Percentiles rank a stretch among this genome's conserved stretches.
phyloP scores from a whole-genome alignment of 2,329 filamentous ascomycete genomes.

The Monosporascus sp. region DNA sequence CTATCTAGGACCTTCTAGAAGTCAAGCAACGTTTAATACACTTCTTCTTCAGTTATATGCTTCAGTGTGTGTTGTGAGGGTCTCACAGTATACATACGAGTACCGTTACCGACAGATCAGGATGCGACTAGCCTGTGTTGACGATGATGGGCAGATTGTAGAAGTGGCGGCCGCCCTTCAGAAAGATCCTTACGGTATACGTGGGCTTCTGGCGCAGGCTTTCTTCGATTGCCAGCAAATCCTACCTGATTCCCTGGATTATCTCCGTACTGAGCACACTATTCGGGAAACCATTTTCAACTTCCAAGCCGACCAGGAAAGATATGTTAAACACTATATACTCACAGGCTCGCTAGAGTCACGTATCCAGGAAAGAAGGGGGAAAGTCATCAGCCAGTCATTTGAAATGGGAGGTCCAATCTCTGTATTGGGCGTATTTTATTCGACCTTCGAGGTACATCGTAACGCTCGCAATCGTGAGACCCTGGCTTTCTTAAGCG shows the following conservation, averaged over 20 bases:
- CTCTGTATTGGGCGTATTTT: conserved; percentile 1
- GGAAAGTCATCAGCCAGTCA: background rate
- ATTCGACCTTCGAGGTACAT: conserved; percentile 5
- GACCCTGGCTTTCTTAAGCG: conserved; percentile 2
- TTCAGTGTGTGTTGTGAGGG: too few relatives aligned
- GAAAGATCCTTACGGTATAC: conserved; percentile 1
- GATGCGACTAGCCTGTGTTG: conserved; percentile 2
- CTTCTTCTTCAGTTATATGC: too few relatives aligned
- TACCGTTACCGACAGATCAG: too few relatives aligned
- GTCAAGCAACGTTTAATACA: too few relatives aligned
- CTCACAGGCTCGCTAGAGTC: background rate
- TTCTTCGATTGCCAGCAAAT: conserved; percentile 4
- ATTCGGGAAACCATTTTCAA: conserved; percentile 2
- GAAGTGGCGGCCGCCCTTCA: conserved; percentile 3
- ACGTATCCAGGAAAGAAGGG: background rate
- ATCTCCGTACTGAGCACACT: conserved; percentile 1
- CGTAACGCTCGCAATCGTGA: conserved; percentile 4
- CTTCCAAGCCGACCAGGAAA: conserved; percentile 1
- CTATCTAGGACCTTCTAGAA: too few relatives aligned
- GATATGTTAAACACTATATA: background rate
- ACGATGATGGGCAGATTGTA: conserved; percentile 1
- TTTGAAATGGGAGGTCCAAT: background rate
- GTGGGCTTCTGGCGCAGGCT: conserved; percentile 2
- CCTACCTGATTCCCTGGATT: conserved; percentile 3
- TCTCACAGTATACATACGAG: too few relatives aligned